A percentile compares a stretch with the other conserved stretches of the same genome.
Conservation (phyloP, 1,284 basidiomycete genomes). For the Nidula niveotomentosa region DNA sequence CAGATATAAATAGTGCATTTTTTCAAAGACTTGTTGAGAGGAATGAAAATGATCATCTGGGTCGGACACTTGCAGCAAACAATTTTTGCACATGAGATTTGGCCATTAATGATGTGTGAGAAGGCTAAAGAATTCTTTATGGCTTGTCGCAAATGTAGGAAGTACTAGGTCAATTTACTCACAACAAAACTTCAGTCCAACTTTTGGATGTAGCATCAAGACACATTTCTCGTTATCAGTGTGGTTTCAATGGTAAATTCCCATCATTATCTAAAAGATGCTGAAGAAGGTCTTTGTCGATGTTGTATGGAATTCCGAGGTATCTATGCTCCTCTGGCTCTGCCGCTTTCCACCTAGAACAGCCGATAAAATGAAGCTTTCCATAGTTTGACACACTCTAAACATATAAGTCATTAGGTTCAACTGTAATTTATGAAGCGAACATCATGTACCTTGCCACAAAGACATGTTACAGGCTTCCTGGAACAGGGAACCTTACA, state of each 20-base stretch:
- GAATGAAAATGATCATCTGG: not conserved
- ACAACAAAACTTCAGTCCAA: too few species aligned
- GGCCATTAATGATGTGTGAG: not conserved
- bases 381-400: not conserved
- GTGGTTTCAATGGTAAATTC: not conserved
- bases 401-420: not conserved
- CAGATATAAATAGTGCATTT: not conserved
- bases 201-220: not conserved
- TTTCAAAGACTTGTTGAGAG: not conserved
- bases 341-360: not conserved
- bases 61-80: not conserved
- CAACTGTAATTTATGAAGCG: not conserved
- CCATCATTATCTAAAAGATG: not conserved
- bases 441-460: not conserved
- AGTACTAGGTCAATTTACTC: not conserved
- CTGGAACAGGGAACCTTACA: not conserved
- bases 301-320: not conserved
- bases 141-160: not conserved
- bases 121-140: not conserved
- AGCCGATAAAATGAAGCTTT: not conserved
- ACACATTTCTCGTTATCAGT: not conserved
- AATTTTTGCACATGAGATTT: not conserved
- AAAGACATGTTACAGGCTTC: not conserved
- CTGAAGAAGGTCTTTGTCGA: not conserved
- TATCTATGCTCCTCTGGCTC: not conserved